These are phyloP conservation scores for Alisma plantagoaquatica DNA, from an alignment of 106 monocot species.

Conservation along the genomic window DNA sequence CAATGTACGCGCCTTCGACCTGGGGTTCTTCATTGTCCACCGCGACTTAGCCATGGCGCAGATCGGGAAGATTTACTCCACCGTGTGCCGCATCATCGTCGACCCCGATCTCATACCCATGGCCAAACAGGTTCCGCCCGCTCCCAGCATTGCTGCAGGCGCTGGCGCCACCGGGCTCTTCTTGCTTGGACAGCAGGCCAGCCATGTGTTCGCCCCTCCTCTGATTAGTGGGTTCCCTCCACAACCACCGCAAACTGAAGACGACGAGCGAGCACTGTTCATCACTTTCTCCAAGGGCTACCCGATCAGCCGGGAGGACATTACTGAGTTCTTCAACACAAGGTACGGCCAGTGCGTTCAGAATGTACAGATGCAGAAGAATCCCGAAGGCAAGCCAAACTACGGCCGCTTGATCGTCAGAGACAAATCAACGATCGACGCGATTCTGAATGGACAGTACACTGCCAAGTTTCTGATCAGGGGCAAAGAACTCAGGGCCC, in stretches of 20 bases:
- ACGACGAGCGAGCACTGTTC: constrained; percentile 43
- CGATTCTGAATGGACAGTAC: constrained; percentile 31
- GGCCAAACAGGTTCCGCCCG: too few species aligned
- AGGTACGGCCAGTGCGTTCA: constrained; percentile 36
- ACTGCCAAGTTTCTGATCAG: constrained; percentile 46
- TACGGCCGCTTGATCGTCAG: constrained; percentile 36
- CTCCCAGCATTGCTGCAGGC: too few species aligned
- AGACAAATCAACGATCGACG: constrained; percentile 17
- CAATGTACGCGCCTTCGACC: neutral
- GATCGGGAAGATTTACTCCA: neutral
- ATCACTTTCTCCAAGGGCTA: constrained; percentile 47
- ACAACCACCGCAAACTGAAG: neutral
- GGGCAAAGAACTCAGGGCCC: constrained; percentile 48
- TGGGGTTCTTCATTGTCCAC: neutral
- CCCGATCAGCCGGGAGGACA: constrained; percentile 37
- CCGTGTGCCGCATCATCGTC: neutral
- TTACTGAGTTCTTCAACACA: constrained; percentile 35
- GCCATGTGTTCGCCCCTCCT: constrained; percentile 30
- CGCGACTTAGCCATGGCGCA: too few species aligned
- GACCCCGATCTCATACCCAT: neutral
- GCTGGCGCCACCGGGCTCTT: too few species aligned
- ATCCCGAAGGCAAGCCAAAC: constrained; percentile 10
- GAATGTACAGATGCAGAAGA: constrained; percentile 33
- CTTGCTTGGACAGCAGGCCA: constrained; percentile 5
- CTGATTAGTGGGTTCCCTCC: too few species aligned